A percentile compares a stretch with the other conserved stretches of the same genome.
Evolutionary conservation across 2,329 filamentous ascomycete genomes (phyloP).

Genomic region (Lecanicillium sp.): DNA sequence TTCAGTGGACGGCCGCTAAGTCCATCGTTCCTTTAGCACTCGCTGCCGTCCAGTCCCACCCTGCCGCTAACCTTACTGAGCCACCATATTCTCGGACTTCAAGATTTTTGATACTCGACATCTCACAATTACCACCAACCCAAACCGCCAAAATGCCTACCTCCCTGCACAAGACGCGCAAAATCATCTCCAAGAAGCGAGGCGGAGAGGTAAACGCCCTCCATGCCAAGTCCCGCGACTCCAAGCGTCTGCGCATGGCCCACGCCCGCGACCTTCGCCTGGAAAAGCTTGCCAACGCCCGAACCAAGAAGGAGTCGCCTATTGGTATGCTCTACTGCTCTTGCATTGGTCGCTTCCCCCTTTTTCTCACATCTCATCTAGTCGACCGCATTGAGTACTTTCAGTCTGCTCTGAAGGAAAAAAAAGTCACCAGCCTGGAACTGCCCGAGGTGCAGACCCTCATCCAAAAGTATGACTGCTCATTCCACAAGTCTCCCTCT

Average conservation of each 20-base stretch:
- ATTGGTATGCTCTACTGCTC: conserved; percentile 46
- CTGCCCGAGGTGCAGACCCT: conserved; percentile 53
- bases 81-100: no score
- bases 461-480: conserved; percentile 49
- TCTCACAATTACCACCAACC: background rate
- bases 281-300: conserved; percentile 60
- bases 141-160: conserved; percentile 60
- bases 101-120: background rate
- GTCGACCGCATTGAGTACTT: conserved; percentile 53
- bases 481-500: background rate
- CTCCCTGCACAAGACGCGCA: conserved; percentile 74
- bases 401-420: conserved; percentile 56
- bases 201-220: conserved; percentile 65
- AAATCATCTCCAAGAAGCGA: conserved; percentile 85
- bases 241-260: conserved; percentile 72
- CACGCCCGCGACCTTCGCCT: conserved; percentile 77
- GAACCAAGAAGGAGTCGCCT: conserved; percentile 68
- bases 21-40: background rate
- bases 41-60: background rate
- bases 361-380: conserved; percentile 10
- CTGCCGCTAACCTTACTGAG: no score
- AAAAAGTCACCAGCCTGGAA: conserved; percentile 41
- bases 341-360: conserved; percentile 5
- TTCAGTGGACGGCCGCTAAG: background rate
- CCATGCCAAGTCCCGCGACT: conserved; percentile 85